A percentile compares a stretch with the other conserved stretches of the same genome.
These are phyloP conservation scores for Neopestalotiopsis rosae DNA, from an alignment of 2,329 filamentous ascomycete genomes.

Conservation along the genomic window DNA sequence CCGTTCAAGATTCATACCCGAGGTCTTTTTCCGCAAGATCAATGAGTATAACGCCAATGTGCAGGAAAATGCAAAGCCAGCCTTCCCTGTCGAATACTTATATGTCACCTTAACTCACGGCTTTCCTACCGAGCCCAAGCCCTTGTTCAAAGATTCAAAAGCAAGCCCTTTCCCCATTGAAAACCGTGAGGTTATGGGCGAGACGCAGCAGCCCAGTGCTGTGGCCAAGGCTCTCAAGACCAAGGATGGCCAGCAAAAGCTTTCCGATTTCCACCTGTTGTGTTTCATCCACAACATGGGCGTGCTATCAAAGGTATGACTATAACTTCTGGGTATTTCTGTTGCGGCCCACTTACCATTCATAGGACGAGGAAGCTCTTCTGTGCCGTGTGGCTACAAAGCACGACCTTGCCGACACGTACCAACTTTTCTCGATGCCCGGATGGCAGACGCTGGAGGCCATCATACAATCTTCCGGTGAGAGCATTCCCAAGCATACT, in stretches of 20 bases:
- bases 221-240: conserved; percentile 73
- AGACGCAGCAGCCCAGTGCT: conserved; percentile 78
- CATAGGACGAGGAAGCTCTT: conserved; percentile 85
- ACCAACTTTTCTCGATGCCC: conserved; percentile 82
- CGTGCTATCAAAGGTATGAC: conserved; percentile 81
- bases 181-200: conserved; percentile 85
- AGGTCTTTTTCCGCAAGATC: conserved; percentile 93
- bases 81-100: conserved; percentile 95
- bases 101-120: conserved; percentile 96
- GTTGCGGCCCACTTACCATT: not conserved
- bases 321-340: not conserved
- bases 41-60: conserved; percentile 98
- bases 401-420: conserved; percentile 80
- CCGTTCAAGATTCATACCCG: conserved; percentile 87
- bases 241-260: conserved; percentile 61
- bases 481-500: conserved; percentile 71
- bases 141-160: conserved; percentile 79
- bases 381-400: conserved; percentile 84
- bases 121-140: conserved; percentile 82
- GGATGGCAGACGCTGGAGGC: conserved; percentile 94
- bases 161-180: conserved; percentile 83
- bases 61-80: conserved; percentile 95
- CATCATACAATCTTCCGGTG: conserved; percentile 96
- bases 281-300: conserved; percentile 82
- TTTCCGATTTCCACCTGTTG: conserved; percentile 96